These are phyloP conservation scores for Aegilops tauschii DNA, from an alignment of 176 grass and related monocot genomes.

Conservation along the genomic window DNA sequence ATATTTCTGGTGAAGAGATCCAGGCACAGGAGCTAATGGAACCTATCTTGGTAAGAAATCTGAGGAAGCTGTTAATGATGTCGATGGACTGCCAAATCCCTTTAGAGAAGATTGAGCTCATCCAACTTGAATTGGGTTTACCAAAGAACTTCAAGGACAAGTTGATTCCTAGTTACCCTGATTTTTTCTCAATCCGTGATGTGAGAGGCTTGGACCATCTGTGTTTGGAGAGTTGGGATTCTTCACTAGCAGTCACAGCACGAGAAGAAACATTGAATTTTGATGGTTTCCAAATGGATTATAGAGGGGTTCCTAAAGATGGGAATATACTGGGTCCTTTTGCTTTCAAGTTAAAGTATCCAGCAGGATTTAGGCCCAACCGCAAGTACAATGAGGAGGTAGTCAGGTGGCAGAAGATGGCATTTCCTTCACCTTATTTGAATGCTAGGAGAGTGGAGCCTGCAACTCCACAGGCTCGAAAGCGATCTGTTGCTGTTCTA, in stretches of 20 bases:
- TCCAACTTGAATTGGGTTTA: slow-evolving; percentile 66
- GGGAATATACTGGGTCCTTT: slow-evolving; percentile 75
- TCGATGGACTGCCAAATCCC: slow-evolving; percentile 80
- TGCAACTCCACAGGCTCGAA: slow-evolving; percentile 64
- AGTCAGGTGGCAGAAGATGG: slow-evolving; percentile 89
- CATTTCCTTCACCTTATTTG: slow-evolving; percentile 86
- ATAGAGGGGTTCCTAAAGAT: slow-evolving; percentile 74
- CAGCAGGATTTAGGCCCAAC: slow-evolving; percentile 82
- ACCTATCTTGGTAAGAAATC: slow-evolving; percentile 69
- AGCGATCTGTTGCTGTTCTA: slow-evolving; percentile 64
- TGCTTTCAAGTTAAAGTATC: slow-evolving; percentile 79
- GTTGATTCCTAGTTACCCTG: slow-evolving; percentile 68
- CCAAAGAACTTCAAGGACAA: slow-evolving; percentile 58
- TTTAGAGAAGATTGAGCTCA: slow-evolving; percentile 80
- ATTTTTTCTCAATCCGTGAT: slow-evolving; percentile 55
- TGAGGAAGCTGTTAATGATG: slow-evolving; percentile 84
- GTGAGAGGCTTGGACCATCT: slow-evolving; percentile 52
- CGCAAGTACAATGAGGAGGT: slow-evolving; percentile 69
- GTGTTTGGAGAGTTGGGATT: slow-evolving; percentile 83
- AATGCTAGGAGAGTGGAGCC: slow-evolving; percentile 60
- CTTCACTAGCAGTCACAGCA: slow-evolving; percentile 62
- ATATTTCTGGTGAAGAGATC: slow-evolving; percentile 56
- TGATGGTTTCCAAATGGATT: slow-evolving; percentile 23
- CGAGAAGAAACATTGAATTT: slow-evolving; percentile 72
- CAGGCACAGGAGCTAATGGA: slow-evolving; percentile 60